These are phyloP conservation scores for Lomentospora prolificans DNA, from an alignment of 2,329 filamentous ascomycete species.

Conservation along the genomic window DNA sequence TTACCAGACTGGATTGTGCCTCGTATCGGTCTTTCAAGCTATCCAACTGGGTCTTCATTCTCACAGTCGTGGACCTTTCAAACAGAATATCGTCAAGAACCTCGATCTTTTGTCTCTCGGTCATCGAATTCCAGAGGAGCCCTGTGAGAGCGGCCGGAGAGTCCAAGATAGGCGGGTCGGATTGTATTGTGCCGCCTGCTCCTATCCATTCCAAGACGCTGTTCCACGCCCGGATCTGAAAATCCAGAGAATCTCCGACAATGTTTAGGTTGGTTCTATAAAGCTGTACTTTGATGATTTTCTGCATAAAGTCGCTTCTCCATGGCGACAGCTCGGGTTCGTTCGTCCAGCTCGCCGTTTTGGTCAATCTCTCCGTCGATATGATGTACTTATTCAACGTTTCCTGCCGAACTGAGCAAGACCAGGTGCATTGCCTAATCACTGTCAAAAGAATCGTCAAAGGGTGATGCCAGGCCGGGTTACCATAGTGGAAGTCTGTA, in stretches of 20 bases:
- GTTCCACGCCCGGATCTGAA: neutral
- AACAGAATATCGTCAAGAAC: neutral
- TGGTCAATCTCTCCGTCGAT: neutral
- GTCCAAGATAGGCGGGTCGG: too few relatives aligned
- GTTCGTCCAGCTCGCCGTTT: neutral
- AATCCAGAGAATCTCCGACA: neutral
- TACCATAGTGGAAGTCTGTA: neutral
- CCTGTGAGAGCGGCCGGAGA: neutral
- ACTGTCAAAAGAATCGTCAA: neutral
- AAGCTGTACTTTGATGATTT: neutral
- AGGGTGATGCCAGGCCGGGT: neutral
- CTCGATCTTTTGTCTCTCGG: neutral
- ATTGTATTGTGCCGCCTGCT: too few relatives aligned
- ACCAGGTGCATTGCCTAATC: neutral
- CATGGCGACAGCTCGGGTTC: neutral
- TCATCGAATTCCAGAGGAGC: neutral
- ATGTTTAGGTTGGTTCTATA: neutral
- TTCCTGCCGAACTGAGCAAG: neutral
- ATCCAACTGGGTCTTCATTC: neutral
- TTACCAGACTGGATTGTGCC: neutral
- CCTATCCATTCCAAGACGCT: neutral
- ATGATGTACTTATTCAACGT: neutral
- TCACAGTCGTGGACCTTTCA: neutral
- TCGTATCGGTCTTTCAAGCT: neutral
- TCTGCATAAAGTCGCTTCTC: neutral